Evolutionary conservation across 2,329 filamentous ascomycete genomes (phyloP).

Genomic region (Alternaria longipes): DNA sequence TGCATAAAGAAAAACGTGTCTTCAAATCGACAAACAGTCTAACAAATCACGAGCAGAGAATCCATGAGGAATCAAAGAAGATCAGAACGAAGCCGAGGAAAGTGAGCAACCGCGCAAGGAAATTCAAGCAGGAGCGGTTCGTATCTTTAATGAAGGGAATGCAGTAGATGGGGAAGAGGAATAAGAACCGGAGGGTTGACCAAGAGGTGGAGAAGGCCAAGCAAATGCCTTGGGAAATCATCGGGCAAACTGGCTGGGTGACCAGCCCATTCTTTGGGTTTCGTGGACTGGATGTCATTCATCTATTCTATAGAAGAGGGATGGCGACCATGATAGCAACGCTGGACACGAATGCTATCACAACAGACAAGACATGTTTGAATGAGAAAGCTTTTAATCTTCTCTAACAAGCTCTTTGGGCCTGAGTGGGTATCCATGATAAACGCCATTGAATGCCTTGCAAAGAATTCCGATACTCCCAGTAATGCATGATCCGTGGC

Average conservation of each 20-base stretch:
- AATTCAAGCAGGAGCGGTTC: background rate
- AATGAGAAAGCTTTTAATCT: background rate
- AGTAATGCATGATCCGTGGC: background rate
- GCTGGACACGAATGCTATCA: background rate
- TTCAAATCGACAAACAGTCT: background rate
- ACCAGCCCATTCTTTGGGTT: no score
- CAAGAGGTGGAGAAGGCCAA: background rate
- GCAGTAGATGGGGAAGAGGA: background rate
- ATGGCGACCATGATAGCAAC: background rate
- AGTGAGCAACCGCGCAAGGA: background rate
- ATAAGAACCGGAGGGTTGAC: background rate
- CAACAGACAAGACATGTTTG: background rate
- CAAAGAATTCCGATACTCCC: background rate
- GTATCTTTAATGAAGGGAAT: fast-evolving
- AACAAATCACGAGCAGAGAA: background rate
- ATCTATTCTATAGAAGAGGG: no score
- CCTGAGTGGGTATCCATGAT: background rate
- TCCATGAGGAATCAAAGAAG: background rate
- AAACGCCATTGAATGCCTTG: background rate
- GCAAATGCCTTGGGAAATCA: background rate
- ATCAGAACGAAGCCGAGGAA: background rate
- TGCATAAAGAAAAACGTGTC: background rate
- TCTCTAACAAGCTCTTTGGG: background rate
- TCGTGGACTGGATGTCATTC: no score
- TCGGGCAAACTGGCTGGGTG: no score